Evolutionary conservation across 2,329 filamentous ascomycete genomes (phyloP).

Genomic region (Teratosphaeria destructans): DNA sequence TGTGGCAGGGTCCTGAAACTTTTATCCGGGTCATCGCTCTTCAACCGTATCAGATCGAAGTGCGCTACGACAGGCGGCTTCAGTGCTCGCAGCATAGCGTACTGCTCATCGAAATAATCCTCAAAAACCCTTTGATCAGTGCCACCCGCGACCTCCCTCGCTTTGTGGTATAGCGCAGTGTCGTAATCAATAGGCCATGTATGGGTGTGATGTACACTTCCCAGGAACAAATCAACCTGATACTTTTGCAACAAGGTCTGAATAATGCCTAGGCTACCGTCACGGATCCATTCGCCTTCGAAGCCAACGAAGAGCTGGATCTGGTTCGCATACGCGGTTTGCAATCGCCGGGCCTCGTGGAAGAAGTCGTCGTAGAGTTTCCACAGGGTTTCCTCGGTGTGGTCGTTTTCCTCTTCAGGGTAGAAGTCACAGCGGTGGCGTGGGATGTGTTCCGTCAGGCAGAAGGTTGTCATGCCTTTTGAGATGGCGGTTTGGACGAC

Average conservation of each 20-base stretch:
- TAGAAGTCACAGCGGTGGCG: conserved; percentile 72
- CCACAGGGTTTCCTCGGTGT: conserved; percentile 37
- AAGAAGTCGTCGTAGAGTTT: conserved; percentile 61
- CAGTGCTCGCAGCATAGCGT: conserved; percentile 64
- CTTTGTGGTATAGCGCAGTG: conserved; percentile 51
- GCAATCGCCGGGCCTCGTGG: conserved; percentile 62
- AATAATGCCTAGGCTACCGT: conserved; percentile 52
- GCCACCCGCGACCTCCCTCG: conserved; percentile 47
- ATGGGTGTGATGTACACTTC: conserved; percentile 83
- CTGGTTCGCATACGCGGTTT: conserved; percentile 53
- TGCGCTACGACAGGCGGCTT: conserved; percentile 76
- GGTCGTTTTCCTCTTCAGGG: conserved; percentile 58
- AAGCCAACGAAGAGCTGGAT: conserved; percentile 83
- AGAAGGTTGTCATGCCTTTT: conserved; percentile 71
- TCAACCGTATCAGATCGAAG: conserved; percentile 80
- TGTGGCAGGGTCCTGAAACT: conserved; percentile 31
- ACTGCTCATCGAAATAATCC: conserved; percentile 82
- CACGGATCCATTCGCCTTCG: conserved; percentile 85
- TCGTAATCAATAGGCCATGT: conserved; percentile 86
- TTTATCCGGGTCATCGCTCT: conserved; percentile 58
- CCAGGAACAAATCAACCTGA: conserved; percentile 78
- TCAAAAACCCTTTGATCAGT: conserved; percentile 65
- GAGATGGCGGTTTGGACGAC: conserved; percentile 69
- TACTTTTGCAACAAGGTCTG: conserved; percentile 48
- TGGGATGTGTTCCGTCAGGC: conserved; percentile 91